Percentiles rank a stretch among this genome's conserved stretches.
Conservation (phyloP, 2,329 filamentous ascomycete genomes). For the Alternaria burnsii region DNA sequence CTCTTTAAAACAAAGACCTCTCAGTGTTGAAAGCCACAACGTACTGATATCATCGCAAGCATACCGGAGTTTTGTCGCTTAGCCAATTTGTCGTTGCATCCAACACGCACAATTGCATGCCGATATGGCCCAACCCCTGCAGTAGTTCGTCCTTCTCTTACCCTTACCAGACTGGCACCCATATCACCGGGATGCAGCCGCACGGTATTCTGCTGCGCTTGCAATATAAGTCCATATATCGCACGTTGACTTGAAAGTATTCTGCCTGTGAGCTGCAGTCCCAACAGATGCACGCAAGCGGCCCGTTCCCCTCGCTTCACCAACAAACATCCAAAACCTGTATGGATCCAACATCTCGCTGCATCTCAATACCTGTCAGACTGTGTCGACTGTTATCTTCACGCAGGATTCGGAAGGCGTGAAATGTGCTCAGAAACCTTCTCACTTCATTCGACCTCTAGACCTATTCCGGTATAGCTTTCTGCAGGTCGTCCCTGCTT, state of each 20-base stretch:
- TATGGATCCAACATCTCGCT: not conserved
- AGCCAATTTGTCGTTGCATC: not conserved
- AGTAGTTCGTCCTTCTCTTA: not conserved
- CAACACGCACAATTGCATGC: not conserved
- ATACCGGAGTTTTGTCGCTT: not conserved
- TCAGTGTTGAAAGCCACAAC: slow-evolving; percentile 8
- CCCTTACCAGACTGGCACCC: not conserved
- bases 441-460: slow-evolving; percentile 16
- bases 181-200: not conserved
- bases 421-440: slow-evolving; percentile 34
- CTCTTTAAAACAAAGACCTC: not conserved
- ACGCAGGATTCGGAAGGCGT: slow-evolving; percentile 16
- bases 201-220: not conserved
- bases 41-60: slow-evolving; percentile 3
- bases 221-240: slow-evolving; percentile 21
- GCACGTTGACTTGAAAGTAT: slow-evolving; percentile 18
- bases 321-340: not conserved
- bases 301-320: slow-evolving; percentile 11
- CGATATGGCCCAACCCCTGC: slow-evolving; percentile 1
- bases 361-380: not conserved
- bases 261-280: slow-evolving; percentile 9
- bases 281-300: slow-evolving; percentile 19
- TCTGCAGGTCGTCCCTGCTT: slow-evolving; percentile 2
- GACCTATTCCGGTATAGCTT: slow-evolving; percentile 22
- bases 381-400: slow-evolving; percentile 1